Conservation (phyloP, 2,329 filamentous ascomycete genomes). For the Exophiala bonariae region DNA sequence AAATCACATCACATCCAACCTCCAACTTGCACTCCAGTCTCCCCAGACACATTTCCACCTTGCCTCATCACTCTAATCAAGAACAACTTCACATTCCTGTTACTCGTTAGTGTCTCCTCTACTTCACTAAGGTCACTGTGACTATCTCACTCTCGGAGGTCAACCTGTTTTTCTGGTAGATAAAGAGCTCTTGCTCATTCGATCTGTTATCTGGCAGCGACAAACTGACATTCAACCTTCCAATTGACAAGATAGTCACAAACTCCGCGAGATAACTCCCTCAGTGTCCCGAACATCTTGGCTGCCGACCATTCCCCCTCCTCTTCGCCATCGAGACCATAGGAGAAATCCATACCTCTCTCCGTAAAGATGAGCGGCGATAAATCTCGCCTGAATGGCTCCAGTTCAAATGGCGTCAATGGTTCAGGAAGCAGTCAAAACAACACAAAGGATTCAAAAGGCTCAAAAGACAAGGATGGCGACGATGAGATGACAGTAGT, state of each 20-base stretch:
- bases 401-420: conserved; percentile 68
- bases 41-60: conserved; percentile 7
- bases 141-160: background rate
- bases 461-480: conserved; percentile 66
- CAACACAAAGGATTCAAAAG: conserved; percentile 56
- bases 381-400: conserved; percentile 66
- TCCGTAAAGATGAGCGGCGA: conserved; percentile 64
- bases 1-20: too few relatives aligned
- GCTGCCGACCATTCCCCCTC: background rate
- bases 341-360: background rate
- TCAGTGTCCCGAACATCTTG: too few relatives aligned
- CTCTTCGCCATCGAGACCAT: background rate
- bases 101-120: background rate
- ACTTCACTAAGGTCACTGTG: background rate
- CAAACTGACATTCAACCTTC: too few relatives aligned
- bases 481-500: conserved; percentile 80
- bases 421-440: conserved; percentile 63
- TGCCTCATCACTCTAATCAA: conserved; percentile 15
- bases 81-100: background rate
- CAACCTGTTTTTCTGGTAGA: too few relatives aligned
- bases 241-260: too few relatives aligned
- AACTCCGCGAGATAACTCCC: too few relatives aligned
- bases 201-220: background rate
- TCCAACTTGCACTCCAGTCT: too few relatives aligned
- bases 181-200: background rate